Base-by-base conservation (phyloP, 2,329 filamentous ascomycete genomes). In the Alternaria hordeiaustralica region DNA sequence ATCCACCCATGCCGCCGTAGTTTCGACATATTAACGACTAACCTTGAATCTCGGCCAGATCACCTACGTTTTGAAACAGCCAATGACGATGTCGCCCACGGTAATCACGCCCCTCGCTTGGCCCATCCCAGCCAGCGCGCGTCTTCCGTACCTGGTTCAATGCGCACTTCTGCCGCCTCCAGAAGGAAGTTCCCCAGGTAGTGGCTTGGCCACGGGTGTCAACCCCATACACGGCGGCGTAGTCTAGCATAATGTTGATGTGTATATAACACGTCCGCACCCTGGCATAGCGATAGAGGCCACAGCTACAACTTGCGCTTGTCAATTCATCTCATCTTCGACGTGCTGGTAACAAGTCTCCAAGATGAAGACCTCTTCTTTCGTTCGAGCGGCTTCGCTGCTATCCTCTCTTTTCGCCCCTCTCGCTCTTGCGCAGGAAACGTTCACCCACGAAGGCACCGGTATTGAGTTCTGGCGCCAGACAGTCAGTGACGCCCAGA, bases 351-450 rank as follows among this genome's bases (percentile, higher is more conserved):
- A 65, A 65, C 55, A 63, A 57, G 55, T 64, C 53, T 71, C 63
- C 60, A 75, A 68, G 36, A 80, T 80, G 78, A 80, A 75, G 72
- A 67, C 66, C 59, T 75, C 72, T 62, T 71, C 70, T 59, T 64
- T 78, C 66, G 66, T 75, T 67, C 76, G 72, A 63, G 74, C 76
- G 63, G 78, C 75, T 53, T 77, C 77, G 74, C 74, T 80, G 71
- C 74, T 79, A 63, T 76, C 73, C 64, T 63, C 77, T 75, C 75
- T 79, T 66, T 72, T 76, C 62, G 66, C 66, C 47, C 60, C 76
- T 15, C 46, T 68, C 54, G 73, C 71, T 58, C 61, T 71, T 25
- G 78, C 77, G 30, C 78, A 79, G 63, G 73, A 70, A 5, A 70
- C 66, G 15, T 78, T 71, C 63, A 79, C 73, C 26, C 72, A 80